Evolutionary conservation across 2,329 filamentous ascomycete species (phyloP), one percentile per base, ranked within the genome.

Genomic region (Cladophialophora psammophila): DNA sequence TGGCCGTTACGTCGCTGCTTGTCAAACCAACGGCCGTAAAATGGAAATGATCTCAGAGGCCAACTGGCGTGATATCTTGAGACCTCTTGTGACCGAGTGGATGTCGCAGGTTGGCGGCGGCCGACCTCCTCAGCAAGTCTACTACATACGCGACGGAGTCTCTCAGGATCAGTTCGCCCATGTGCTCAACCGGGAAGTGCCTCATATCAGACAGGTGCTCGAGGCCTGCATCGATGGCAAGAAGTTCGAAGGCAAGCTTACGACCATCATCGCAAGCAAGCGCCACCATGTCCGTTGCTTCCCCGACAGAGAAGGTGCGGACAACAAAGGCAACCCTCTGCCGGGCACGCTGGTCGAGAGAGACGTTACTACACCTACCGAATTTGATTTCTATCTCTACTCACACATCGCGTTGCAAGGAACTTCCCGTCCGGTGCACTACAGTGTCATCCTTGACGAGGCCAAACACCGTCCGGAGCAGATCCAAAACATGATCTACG

Each of bases 211-310:
- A 0, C 80, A 82, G 32, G 85, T 93, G 72, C 72, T 76, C 2
- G 40, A 68, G 42, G 53, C 42, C 4, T 64, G 78, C 6, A 74
- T 73, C 18, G 70, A 74, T 20, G 74, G 75, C 20, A 73, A 76
- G 57, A 61, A 67, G 58, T 84, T 72, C 73, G 67, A 79, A 13
- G 85, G 91, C 2, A 91, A 91, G 76, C 89, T 97, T 74, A 93
- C 93, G 0, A 93, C 96, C 10, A 87, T 97, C 48, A 86, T 98
- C 54, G 94, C 92, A 0, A 94, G 92, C 1, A 99, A 99, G 85
- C 91, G 95, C 2, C 95, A 99, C 72, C 94, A 97, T 74, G 89
- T 97, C 61, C 91, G 95, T 15, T 93, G 97, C 77, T 98, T 98
- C 82, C 94, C 95, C 0, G 78, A 81, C 0, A 79, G 77, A 18